Evolutionary conservation across 169 alveolate species (phyloP).

Genomic region (Prorocentrum cordatum): DNA sequence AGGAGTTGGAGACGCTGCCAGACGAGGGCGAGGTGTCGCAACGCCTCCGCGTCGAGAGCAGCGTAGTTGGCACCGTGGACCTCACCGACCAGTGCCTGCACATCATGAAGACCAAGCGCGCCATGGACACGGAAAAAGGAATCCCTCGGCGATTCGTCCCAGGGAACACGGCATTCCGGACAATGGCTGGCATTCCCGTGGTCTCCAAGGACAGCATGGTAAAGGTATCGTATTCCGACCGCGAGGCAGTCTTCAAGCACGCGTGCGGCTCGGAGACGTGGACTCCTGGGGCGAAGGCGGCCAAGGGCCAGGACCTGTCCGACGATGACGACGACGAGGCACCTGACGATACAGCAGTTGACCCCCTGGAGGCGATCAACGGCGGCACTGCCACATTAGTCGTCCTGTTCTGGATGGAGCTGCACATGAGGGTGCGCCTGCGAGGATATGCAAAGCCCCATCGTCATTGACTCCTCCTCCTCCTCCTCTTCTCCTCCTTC

Average conservation of each 20-base stretch:
- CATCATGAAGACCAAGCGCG: too few species aligned
- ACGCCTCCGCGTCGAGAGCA: too few species aligned
- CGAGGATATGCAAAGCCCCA: background rate
- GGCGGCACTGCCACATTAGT: background rate
- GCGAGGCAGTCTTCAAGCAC: background rate
- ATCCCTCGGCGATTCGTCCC: background rate
- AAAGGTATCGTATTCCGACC: background rate
- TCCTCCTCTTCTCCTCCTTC: too few species aligned
- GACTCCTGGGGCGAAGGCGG: background rate
- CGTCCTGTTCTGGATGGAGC: background rate
- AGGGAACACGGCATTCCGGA: background rate
- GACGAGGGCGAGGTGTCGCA: background rate
- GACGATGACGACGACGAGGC: background rate
- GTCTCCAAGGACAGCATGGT: background rate
- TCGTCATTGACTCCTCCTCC: too few species aligned
- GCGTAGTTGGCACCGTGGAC: too few species aligned
- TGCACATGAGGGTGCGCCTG: background rate
- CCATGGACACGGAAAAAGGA: too few species aligned
- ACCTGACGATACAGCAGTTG: too few species aligned
- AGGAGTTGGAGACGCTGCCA: background rate
- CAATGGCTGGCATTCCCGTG: background rate
- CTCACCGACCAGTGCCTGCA: too few species aligned
- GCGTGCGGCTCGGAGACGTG: background rate
- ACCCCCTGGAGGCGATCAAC: background rate
- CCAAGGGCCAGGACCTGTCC: background rate